Evolutionary conservation across 768 basidiomycete species (phyloP).

Genomic region (Agrocybe pediades): DNA sequence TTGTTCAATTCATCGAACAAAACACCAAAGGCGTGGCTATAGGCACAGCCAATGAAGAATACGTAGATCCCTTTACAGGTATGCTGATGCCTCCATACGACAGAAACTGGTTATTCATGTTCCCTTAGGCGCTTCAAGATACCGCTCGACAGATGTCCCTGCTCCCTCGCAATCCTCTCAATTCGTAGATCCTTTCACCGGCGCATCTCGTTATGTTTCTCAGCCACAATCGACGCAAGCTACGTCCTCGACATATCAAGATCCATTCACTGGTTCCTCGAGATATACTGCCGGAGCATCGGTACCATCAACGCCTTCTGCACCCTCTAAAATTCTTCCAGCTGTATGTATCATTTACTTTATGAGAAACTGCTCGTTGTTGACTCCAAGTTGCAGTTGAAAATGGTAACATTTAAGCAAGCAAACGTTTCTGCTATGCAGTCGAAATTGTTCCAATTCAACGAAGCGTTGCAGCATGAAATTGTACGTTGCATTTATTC

Average conservation of each 20-base stretch:
- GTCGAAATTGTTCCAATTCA: conserved; percentile 74
- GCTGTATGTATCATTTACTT: conserved; percentile 37
- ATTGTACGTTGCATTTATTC: conserved; percentile 49
- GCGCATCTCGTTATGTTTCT: conserved; percentile 61
- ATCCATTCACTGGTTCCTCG: conserved; percentile 61
- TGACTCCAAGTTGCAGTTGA: conserved; percentile 42
- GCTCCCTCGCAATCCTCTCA: conserved; percentile 33
- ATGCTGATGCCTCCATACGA: conserved; percentile 10
- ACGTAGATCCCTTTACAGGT: conserved; percentile 92
- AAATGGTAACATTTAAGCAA: conserved; percentile 80
- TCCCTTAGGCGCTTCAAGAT: conserved; percentile 60
- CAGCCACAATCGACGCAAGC: conserved; percentile 33
- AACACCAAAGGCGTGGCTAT: conserved; percentile 81
- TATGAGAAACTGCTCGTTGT: not conserved
- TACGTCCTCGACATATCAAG: conserved; percentile 38
- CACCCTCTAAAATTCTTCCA: conserved; percentile 47
- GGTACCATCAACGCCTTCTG: conserved; percentile 31
- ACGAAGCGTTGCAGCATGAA: conserved; percentile 65
- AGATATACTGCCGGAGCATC: conserved; percentile 53
- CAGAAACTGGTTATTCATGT: not conserved
- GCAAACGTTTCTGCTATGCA: conserved; percentile 79
- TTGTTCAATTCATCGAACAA: conserved; percentile 92
- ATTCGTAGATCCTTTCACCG: conserved; percentile 73
- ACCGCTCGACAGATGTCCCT: conserved; percentile 41
- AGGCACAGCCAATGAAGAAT: conserved; percentile 58